Percentiles rank a stretch among this genome's conserved stretches.
These are phyloP conservation scores for Phytophthora fragariae DNA, from an alignment of 352 stramenopile species.

Conservation along the genomic window DNA sequence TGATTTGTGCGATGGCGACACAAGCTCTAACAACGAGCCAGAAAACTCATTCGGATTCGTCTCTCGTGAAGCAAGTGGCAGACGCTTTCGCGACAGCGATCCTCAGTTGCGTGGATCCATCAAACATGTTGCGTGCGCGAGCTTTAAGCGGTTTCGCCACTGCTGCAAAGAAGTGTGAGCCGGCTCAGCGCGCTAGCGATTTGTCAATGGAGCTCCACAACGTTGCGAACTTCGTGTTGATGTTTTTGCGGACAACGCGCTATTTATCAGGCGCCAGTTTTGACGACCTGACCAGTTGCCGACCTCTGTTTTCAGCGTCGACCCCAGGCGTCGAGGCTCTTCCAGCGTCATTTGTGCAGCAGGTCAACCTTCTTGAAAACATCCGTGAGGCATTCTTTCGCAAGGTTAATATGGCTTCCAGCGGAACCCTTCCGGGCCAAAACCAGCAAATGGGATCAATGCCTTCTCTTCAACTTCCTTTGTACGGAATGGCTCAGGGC, in stretches of 20 bases:
- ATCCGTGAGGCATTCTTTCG: conserved; percentile 53
- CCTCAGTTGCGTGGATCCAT: conserved; percentile 79
- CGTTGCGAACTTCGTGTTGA: conserved; percentile 79
- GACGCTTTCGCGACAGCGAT: conserved; percentile 81
- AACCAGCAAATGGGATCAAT: conserved; percentile 22
- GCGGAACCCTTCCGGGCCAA: not conserved
- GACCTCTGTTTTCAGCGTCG: conserved; percentile 53
- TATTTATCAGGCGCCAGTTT: conserved; percentile 71
- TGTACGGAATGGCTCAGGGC: conserved; percentile 23
- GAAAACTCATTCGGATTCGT: conserved; percentile 63
- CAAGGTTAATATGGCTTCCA: conserved; percentile 31
- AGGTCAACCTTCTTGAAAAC: conserved; percentile 73
- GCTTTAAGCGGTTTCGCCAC: conserved; percentile 66
- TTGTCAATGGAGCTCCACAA: conserved; percentile 74
- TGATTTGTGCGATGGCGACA: conserved; percentile 82
- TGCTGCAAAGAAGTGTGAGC: conserved; percentile 61
- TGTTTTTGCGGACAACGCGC: conserved; percentile 69
- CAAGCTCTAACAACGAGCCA: conserved; percentile 77
- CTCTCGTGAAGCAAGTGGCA: conserved; percentile 71
- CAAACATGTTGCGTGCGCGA: conserved; percentile 56
- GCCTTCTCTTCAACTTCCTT: conserved; percentile 25
- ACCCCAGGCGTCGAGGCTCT: conserved; percentile 62
- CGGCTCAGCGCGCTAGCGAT: conserved; percentile 51
- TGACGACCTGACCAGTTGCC: conserved; percentile 66
- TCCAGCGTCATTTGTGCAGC: conserved; percentile 76